These are phyloP conservation scores for Ambrosia hybrid DNA, from an alignment of 140 eudicot species.

Conservation along the genomic window DNA sequence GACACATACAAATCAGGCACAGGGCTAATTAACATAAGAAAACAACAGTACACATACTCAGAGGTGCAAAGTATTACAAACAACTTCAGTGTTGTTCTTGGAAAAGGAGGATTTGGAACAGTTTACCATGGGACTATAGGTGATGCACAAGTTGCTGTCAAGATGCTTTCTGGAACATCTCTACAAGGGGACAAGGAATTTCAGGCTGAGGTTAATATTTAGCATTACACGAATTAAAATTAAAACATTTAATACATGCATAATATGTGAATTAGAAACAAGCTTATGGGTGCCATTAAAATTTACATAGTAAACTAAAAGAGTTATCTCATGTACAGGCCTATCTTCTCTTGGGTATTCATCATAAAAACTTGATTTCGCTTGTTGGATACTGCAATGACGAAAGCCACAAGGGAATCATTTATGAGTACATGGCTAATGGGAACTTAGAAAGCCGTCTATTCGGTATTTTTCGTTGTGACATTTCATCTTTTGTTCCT, in stretches of 20 bases:
- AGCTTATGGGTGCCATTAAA: too few species aligned
- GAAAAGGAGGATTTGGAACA: constrained; percentile 61
- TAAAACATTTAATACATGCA: background rate
- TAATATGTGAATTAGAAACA: too few species aligned
- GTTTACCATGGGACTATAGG: constrained; percentile 47
- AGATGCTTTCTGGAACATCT: constrained; percentile 50
- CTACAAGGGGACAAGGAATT: constrained; percentile 49
- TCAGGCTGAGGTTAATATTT: constrained; percentile 44
- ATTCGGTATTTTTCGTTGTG: constrained; percentile 26
- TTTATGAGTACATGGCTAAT: constrained; percentile 53
- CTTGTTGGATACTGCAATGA: constrained; percentile 46
- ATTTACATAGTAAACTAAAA: background rate
- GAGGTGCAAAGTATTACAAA: constrained; percentile 43
- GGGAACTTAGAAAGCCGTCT: constrained; percentile 37
- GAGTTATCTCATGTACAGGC: constrained; percentile 17
- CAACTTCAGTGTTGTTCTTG: constrained; percentile 42
- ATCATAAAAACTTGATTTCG: constrained; percentile 38
- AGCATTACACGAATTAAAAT: too few species aligned
- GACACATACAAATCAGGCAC: background rate
- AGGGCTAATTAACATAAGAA: constrained; percentile 25
- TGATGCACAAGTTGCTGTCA: constrained; percentile 50
- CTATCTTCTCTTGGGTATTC: constrained; percentile 30
- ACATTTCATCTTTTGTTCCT: too few species aligned
- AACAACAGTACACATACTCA: constrained; percentile 40
- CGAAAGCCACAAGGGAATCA: constrained; percentile 37